Evolutionary conservation across 352 stramenopile species (phyloP).

Genomic region (Globisporangium cystogenes): DNA sequence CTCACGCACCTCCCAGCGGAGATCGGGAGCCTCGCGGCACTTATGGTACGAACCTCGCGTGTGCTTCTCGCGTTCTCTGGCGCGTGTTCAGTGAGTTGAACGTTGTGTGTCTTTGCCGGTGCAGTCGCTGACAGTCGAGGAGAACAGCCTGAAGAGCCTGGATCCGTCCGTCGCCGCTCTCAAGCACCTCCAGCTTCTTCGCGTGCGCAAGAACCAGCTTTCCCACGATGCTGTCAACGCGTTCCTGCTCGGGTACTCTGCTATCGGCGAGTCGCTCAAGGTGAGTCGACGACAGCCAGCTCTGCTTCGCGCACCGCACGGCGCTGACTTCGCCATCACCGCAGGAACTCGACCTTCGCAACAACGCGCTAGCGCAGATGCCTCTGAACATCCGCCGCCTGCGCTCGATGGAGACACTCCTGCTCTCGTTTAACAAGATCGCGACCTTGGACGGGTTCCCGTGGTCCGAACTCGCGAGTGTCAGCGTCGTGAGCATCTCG

Average conservation of each 20-base stretch:
- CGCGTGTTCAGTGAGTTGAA: background rate
- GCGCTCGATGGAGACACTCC: slow-evolving; percentile 43
- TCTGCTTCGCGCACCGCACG: background rate
- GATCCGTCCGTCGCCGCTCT: slow-evolving; percentile 35
- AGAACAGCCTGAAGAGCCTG: slow-evolving; percentile 53
- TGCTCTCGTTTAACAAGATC: slow-evolving; percentile 71
- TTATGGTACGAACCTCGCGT: slow-evolving; percentile 25
- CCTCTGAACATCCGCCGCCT: slow-evolving; percentile 32
- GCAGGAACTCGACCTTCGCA: slow-evolving; percentile 71
- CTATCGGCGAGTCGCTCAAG: slow-evolving; percentile 25
- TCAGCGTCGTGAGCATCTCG: slow-evolving; percentile 61
- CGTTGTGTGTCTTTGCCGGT: background rate
- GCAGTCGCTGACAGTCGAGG: slow-evolving; percentile 62
- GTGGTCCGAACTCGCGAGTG: slow-evolving; percentile 36
- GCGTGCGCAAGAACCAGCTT: slow-evolving; percentile 72
- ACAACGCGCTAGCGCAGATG: slow-evolving; percentile 50
- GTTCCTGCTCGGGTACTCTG: slow-evolving; percentile 23
- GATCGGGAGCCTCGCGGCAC: slow-evolving; percentile 35
- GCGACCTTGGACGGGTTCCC: slow-evolving; percentile 59
- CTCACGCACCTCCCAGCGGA: slow-evolving; percentile 33
- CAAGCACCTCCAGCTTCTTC: slow-evolving; percentile 47
- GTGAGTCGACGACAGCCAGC: background rate
- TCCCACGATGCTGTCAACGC: slow-evolving; percentile 33
- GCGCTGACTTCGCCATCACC: background rate
- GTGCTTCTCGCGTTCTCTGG: background rate